phyloP scores from a whole-genome alignment of 176 grass and related monocot species.

The Triticum timopheevii region DNA sequence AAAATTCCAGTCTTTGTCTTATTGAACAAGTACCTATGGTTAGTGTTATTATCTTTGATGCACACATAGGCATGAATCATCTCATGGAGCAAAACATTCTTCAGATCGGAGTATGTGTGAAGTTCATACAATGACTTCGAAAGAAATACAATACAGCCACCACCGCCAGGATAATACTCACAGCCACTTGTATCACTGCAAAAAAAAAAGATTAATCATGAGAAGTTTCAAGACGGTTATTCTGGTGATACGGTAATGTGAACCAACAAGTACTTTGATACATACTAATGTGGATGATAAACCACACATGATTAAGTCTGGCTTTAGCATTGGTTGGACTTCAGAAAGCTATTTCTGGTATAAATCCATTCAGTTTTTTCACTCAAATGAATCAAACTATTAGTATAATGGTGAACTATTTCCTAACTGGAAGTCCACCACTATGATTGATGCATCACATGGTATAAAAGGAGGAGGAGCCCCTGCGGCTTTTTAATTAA shows the following conservation, averaged over 20 bases:
- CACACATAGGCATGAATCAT: slow-evolving; percentile 85
- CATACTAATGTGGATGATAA: slow-evolving; percentile 6
- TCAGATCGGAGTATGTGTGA: slow-evolving; percentile 32
- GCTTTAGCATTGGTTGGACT: neutral
- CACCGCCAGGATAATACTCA: slow-evolving; percentile 63
- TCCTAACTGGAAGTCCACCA: neutral
- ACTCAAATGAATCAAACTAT: neutral
- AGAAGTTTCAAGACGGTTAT: slow-evolving; percentile 12
- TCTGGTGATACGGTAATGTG: neutral
- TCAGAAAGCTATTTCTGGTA: slow-evolving; percentile 8
- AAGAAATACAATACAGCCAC: slow-evolving; percentile 65
- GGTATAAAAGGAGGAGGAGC: neutral
- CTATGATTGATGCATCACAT: neutral
- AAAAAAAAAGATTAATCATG: slow-evolving; percentile 21
- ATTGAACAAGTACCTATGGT: slow-evolving; percentile 48
- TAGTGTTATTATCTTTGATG: slow-evolving; percentile 40
- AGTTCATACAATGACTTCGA: slow-evolving; percentile 44
- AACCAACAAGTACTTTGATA: neutral
- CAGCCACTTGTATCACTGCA: slow-evolving; percentile 53
- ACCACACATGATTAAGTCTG: neutral
- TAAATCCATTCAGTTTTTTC: neutral
- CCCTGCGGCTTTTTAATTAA: no score
- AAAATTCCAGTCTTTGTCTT: neutral
- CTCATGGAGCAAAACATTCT: slow-evolving; percentile 79
- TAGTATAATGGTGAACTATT: neutral